phyloP scores from a whole-genome alignment of 306 rosid genomes.

The Oemleria cerasiformis region DNA sequence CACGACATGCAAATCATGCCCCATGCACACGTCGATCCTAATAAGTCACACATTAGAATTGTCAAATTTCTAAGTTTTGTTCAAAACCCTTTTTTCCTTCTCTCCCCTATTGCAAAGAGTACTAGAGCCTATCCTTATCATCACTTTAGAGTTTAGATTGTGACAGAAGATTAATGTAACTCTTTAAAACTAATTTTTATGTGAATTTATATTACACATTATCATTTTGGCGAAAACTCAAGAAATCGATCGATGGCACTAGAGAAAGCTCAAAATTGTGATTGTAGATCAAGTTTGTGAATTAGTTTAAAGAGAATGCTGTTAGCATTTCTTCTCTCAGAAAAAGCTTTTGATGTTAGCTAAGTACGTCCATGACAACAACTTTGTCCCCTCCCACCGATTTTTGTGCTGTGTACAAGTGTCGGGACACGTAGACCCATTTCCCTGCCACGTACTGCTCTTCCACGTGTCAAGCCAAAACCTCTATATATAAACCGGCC shows the following conservation, averaged over 20 bases:
- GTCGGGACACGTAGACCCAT: slow-evolving; percentile 15
- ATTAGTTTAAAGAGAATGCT: no score
- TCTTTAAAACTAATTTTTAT: no score
- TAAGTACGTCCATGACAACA: slow-evolving; percentile 27
- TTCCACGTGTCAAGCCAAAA: slow-evolving; percentile 28
- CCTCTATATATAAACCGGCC: slow-evolving; percentile 6
- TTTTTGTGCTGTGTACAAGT: slow-evolving; percentile 11
- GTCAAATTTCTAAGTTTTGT: not conserved
- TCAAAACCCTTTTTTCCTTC: not conserved
- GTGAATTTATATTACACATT: no score
- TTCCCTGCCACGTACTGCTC: slow-evolving; percentile 29
- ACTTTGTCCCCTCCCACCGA: not conserved
- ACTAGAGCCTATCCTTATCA: not conserved
- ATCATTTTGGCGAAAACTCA: no score
- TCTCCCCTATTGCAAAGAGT: not conserved
- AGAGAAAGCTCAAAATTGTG: no score
- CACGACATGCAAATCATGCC: slow-evolving; percentile 45
- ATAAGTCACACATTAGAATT: no score
- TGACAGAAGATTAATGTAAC: no score
- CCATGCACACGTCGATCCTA: no score
- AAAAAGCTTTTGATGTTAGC: not conserved
- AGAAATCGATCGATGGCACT: no score
- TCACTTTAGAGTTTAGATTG: no score
- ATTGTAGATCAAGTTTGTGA: no score
- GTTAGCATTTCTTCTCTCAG: no score